Evolutionary conservation across 257 asterid genomes (phyloP).

Genomic region (Solanum virginianum): DNA sequence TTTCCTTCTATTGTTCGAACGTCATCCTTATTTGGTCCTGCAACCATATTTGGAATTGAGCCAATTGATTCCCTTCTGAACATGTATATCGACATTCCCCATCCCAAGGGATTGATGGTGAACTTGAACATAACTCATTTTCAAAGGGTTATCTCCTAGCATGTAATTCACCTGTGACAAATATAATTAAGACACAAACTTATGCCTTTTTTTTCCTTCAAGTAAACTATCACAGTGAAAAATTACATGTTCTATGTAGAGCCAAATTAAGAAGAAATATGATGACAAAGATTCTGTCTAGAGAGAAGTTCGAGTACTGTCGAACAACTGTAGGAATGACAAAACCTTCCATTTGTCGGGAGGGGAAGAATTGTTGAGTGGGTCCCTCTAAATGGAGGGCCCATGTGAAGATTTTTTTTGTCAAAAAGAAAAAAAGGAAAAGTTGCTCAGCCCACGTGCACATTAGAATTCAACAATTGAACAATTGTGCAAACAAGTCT

Average conservation of each 20-base stretch:
- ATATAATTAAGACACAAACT: neutral
- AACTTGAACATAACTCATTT: conserved; percentile 35
- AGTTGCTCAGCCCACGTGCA: too few relatives aligned
- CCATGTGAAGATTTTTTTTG: too few relatives aligned
- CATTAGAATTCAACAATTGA: too few relatives aligned
- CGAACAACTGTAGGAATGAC: too few relatives aligned
- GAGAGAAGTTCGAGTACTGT: too few relatives aligned
- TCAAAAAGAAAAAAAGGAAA: too few relatives aligned
- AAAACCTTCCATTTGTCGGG: too few relatives aligned
- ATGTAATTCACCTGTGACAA: conserved; percentile 37
- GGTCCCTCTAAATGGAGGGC: too few relatives aligned
- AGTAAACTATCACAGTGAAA: neutral
- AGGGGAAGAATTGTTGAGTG: too few relatives aligned
- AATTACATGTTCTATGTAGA: neutral
- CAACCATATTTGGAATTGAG: conserved; percentile 52
- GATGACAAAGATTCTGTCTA: too few relatives aligned
- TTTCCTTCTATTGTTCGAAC: conserved; percentile 22
- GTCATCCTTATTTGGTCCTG: conserved; percentile 39
- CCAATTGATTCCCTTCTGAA: conserved; percentile 31
- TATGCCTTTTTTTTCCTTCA: neutral
- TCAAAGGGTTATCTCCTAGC: conserved; percentile 50
- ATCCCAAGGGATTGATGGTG: conserved; percentile 52
- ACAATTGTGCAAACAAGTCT: too few relatives aligned
- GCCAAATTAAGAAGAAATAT: neutral
- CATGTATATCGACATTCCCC: conserved; percentile 12